Percentiles rank a stretch among this genome's conserved stretches.
Conservation (phyloP, 495 filamentous ascomycete species). For the Parachaetomium inaequale region DNA sequence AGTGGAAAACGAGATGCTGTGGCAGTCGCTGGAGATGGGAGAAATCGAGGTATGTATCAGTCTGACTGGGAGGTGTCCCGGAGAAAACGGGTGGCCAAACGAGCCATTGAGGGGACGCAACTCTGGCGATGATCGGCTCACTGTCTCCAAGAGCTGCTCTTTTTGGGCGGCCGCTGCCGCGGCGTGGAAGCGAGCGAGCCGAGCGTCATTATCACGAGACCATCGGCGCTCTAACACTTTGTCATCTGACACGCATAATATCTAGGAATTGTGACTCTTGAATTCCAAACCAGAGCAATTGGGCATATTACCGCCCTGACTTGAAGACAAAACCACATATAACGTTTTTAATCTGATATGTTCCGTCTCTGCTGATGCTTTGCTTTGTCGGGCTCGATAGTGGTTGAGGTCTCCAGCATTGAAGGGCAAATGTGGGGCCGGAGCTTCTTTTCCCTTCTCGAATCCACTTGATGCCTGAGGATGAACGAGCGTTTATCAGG, state of each 20-base stretch:
- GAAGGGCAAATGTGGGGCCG: not conserved
- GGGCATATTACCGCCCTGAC: not conserved
- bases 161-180: conserved; percentile 15
- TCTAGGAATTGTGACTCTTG: not conserved
- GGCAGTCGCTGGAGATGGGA: not conserved
- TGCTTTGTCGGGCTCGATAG: too few species aligned
- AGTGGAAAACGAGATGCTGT: conserved; percentile 5
- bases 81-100: conserved; percentile 17
- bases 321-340: too few species aligned
- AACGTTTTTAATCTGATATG: too few species aligned
- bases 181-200: conserved; percentile 19
- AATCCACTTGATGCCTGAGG: not conserved
- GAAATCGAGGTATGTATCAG: not conserved
- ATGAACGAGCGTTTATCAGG: not conserved
- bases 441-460: not conserved
- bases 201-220: conserved; percentile 23
- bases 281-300: not conserved
- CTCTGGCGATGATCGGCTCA: conserved; percentile 35
- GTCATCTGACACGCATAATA: not conserved
- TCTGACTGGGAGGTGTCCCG: conserved; percentile 9
- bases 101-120: conserved; percentile 21
- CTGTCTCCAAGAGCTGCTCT: conserved; percentile 7
- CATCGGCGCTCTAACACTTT: not conserved
- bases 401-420: not conserved
- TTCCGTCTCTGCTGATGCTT: too few species aligned